Conservation (phyloP, 1,284 basidiomycete genomes). For the Polyporus tsugae region DNA sequence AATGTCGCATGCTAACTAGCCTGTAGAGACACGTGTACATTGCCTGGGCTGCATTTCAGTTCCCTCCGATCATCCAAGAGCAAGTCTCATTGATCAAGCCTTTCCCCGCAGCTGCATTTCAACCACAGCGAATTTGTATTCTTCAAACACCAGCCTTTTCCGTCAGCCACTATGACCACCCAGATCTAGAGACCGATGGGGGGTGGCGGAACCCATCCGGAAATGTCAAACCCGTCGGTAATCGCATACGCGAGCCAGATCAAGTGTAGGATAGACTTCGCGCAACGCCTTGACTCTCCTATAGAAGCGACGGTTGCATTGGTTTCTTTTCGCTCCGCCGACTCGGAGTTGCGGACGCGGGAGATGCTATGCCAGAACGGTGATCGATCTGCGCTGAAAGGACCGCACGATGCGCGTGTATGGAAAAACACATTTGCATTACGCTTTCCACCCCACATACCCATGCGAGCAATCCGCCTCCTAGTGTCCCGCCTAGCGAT, state of each 20-base stretch:
- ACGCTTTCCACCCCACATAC: not conserved
- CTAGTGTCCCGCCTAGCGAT: not conserved
- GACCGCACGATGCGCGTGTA: not conserved
- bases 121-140: not conserved
- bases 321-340: not conserved
- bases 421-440: not conserved
- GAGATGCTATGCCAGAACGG: not conserved
- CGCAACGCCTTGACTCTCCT: not conserved
- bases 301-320: not conserved
- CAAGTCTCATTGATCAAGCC: not conserved
- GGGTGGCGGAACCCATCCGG: constrained; percentile 2
- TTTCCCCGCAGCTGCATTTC: not conserved
- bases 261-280: not conserved
- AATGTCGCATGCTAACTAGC: not conserved
- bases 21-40: not conserved
- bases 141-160: not conserved
- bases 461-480: not conserved
- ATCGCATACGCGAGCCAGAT: not conserved
- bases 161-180: not conserved
- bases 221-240: not conserved
- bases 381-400: not conserved
- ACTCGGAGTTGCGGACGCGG: not conserved
- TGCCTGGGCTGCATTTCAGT: not conserved
- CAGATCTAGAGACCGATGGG: not conserved
- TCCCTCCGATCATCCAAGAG: not conserved